Conservation (phyloP, 331 rosid genomes). For the Telfairia occidentalis region DNA sequence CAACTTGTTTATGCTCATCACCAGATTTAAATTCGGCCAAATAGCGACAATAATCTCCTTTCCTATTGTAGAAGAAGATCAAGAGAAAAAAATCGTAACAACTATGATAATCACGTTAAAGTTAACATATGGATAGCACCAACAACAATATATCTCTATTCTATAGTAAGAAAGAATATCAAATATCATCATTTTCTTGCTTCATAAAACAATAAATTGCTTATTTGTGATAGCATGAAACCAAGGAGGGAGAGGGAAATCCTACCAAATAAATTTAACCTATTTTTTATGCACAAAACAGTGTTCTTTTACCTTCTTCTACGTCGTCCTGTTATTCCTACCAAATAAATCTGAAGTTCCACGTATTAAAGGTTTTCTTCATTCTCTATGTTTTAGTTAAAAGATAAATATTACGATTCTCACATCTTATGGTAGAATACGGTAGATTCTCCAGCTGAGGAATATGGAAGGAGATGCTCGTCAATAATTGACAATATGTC, state of each 20-base stretch:
- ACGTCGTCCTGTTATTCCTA: too few species aligned
- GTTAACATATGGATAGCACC: not conserved
- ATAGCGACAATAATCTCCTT: conserved; percentile 42
- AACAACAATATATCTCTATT: not conserved
- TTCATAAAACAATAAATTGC: too few species aligned
- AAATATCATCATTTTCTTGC: too few species aligned
- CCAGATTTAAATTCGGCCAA: conserved; percentile 30
- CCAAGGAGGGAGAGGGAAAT: not conserved
- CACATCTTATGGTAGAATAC: conserved; percentile 37
- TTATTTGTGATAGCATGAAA: too few species aligned
- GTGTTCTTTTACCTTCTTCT: too few species aligned
- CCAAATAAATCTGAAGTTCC: too few species aligned
- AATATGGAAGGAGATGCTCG: conserved; percentile 31
- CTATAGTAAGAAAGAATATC: too few species aligned
- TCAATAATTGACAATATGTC: conserved; percentile 30
- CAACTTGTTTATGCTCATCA: conserved; percentile 26
- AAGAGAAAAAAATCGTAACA: not conserved
- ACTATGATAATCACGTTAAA: not conserved
- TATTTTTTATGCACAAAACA: not conserved
- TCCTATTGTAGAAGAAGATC: conserved; percentile 19
- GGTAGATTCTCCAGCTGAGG: conserved; percentile 29
- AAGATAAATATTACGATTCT: not conserved
- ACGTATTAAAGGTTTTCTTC: not conserved
- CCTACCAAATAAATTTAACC: not conserved
- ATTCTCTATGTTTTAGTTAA: not conserved